Conservation (phyloP, 73 alveolate genomes). For the Durusdinium trenchii region DNA sequence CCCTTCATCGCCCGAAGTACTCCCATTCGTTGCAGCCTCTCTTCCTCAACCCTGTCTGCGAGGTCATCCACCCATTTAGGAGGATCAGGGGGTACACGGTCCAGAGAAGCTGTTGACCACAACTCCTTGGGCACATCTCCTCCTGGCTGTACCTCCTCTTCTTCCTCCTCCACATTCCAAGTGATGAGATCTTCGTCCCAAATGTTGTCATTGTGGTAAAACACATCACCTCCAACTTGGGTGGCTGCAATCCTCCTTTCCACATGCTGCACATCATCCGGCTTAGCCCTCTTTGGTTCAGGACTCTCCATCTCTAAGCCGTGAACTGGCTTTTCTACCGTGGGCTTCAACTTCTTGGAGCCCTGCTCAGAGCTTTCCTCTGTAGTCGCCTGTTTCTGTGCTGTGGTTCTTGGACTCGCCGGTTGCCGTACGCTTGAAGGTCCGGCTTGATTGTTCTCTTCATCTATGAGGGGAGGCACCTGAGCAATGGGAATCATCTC, state of each 20-base stretch:
- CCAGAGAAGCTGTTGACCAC: background rate
- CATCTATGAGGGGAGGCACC: no score
- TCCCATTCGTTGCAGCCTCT: background rate
- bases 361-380: no score
- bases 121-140: background rate
- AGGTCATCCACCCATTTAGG: background rate
- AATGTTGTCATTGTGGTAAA: no score
- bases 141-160: no score
- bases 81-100: background rate
- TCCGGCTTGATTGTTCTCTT: no score
- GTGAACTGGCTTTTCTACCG: no score
- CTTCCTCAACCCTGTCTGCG: background rate
- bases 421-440: no score
- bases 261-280: background rate
- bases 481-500: background rate
- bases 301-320: no score
- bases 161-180: no score
- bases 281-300: background rate
- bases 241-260: background rate
- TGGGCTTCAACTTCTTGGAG: no score
- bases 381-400: no score
- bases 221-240: background rate
- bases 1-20: background rate
- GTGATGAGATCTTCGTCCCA: no score
- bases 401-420: background rate